These are phyloP conservation scores for Psophocarpus tetragonolobus DNA, from an alignment of 306 rosid genomes.

Conservation along the genomic window DNA sequence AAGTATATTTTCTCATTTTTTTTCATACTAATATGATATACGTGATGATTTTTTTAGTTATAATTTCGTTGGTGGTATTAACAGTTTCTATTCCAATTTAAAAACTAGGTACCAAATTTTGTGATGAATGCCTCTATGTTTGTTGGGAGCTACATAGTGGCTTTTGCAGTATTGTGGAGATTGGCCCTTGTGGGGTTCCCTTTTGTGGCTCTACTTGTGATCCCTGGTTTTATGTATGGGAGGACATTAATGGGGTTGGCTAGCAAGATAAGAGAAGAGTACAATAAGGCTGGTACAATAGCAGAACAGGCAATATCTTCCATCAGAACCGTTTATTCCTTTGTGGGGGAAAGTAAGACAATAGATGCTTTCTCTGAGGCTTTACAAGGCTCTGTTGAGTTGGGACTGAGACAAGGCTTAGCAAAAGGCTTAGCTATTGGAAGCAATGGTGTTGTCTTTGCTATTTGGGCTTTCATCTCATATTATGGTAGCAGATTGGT, in stretches of 20 bases:
- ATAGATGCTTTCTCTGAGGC: slow-evolving; percentile 28
- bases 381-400: slow-evolving; percentile 49
- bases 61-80: too few species aligned
- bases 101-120: slow-evolving; percentile 58
- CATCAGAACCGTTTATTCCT: not conserved
- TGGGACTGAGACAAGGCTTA: slow-evolving; percentile 65
- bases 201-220: slow-evolving; percentile 57
- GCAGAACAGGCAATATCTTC: not conserved
- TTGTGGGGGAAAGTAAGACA: not conserved
- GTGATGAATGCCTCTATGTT: slow-evolving; percentile 53
- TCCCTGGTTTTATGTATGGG: slow-evolving; percentile 68
- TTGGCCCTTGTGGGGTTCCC: slow-evolving; percentile 22
- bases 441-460: slow-evolving; percentile 59
- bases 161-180: slow-evolving; percentile 54
- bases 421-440: slow-evolving; percentile 69
- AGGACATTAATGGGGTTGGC: slow-evolving; percentile 56
- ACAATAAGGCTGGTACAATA: slow-evolving; percentile 6
- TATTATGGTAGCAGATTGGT: not conserved
- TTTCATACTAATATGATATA: too few species aligned
- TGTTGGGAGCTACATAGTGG: slow-evolving; percentile 59
- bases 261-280: slow-evolving; percentile 55
- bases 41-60: not conserved
- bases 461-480: slow-evolving; percentile 65
- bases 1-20: too few species aligned
- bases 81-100: not conserved